Percentiles rank a stretch among this genome's conserved stretches.
Conservation (phyloP, 2,329 filamentous ascomycete species). For the Raffaelea ambrosiae region DNA sequence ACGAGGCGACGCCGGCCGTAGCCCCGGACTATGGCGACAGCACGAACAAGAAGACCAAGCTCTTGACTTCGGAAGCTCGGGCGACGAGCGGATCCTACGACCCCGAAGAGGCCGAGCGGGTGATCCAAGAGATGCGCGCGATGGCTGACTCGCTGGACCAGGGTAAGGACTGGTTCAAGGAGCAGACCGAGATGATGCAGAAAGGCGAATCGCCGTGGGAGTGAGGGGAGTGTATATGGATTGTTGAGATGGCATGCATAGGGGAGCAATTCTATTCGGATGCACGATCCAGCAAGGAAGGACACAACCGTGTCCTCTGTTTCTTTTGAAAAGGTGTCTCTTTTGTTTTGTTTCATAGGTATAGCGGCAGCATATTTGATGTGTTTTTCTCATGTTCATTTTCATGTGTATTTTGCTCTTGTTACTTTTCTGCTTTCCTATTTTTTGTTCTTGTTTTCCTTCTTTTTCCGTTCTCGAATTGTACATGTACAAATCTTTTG, state of each 20-base stretch:
- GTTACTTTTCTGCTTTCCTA: background rate
- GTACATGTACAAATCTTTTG: too few relatives aligned
- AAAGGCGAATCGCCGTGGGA: slow-evolving; percentile 8
- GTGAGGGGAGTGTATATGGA: too few relatives aligned
- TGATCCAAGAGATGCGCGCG: slow-evolving; percentile 32
- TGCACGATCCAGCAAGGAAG: too few relatives aligned
- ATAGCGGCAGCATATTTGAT: too few relatives aligned
- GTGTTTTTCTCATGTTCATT: too few relatives aligned
- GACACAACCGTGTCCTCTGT: background rate
- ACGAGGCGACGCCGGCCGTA: background rate
- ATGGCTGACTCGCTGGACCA: slow-evolving; percentile 37
- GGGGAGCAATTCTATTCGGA: too few relatives aligned
- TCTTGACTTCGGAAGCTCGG: too few relatives aligned
- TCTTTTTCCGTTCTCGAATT: too few relatives aligned
- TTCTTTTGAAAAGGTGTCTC: slow-evolving; percentile 1
- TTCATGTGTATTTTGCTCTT: too few relatives aligned
- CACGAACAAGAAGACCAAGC: background rate
- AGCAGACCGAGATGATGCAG: slow-evolving; percentile 32
- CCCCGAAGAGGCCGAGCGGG: slow-evolving; percentile 18
- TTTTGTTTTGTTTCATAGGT: background rate
- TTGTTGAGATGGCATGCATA: background rate
- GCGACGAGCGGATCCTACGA: slow-evolving; percentile 2
- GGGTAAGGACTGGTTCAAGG: slow-evolving; percentile 35
- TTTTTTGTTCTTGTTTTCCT: background rate
- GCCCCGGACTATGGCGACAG: background rate